Base-by-base conservation (phyloP, 176 grass and related monocot genomes). In the Hyparrhenia diplandra region DNA sequence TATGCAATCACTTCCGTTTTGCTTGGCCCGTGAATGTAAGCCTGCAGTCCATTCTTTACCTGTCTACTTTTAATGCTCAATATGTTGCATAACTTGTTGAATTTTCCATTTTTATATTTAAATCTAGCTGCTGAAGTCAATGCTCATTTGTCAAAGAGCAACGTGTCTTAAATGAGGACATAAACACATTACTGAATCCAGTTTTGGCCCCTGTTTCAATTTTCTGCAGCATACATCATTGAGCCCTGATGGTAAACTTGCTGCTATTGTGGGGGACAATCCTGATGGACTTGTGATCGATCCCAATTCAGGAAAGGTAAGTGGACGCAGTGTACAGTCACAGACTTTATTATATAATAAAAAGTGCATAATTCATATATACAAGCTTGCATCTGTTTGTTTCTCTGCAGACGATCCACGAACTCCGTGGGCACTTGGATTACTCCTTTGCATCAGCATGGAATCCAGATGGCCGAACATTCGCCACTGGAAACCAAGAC, bases 371-470 rank as follows among this genome's bases (percentile, higher is more conserved):
- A 41, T 54, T 73, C 21, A 78, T 13, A 45, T 14, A 78, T 13
- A 45, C 10, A 69, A 81, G 14, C 74, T 78, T 67, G 67, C 28
- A 1, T 10, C 11, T 75, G 9, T 75, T 69, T 42, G 30, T 45
- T 80, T 90, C 62, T 65, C 14, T 58, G 17, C 54, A 97, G 91
- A 75, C 43, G 4, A 58, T 97, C 75, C 83, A 94, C 37, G 69
- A 80, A 35, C 76, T 97, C 47, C 52, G 20, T 27, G 94, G 94
- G 30, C 91, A 97, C 74, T 73, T 88, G 66, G 94, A 97, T 64
- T 97, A 80, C 66, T 97, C 94, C 0, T 97, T 97, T 35, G 94
- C 94, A n/a, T 94, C 94, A 13, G 87, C 91, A 7, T 97, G 94
- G 91, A 89, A 92, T 49, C 94, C 89, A 28, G 89, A 97, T 49